phyloP scores from a whole-genome alignment of 768 basidiomycete genomes.

The Rhizopogon roseolus region DNA sequence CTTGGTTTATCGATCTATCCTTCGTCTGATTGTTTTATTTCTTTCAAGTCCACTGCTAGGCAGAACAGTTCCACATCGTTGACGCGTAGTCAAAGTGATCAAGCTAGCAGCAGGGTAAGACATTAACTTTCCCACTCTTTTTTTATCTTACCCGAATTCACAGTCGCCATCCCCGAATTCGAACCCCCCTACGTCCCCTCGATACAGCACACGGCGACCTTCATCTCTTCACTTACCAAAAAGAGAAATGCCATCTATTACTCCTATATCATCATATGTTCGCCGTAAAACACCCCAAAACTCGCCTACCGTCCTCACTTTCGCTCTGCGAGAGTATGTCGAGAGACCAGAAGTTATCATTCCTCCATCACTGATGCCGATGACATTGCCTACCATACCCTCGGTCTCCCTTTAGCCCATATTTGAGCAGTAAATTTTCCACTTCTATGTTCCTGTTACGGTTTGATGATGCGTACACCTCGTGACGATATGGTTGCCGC shows the following conservation, averaged over 20 bases:
- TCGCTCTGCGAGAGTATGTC: slow-evolving; percentile 34
- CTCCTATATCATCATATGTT: slow-evolving; percentile 76
- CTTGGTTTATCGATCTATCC: not conserved
- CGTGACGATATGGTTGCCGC: slow-evolving; percentile 1
- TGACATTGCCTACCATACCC: slow-evolving; percentile 65
- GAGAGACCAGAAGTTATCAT: slow-evolving; percentile 26
- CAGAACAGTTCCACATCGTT: slow-evolving; percentile 44
- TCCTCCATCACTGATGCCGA: slow-evolving; percentile 29
- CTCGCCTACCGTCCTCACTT: slow-evolving; percentile 66
- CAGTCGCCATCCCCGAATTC: slow-evolving; percentile 32
- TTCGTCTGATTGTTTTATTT: not conserved
- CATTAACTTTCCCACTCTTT: slow-evolving; percentile 23
- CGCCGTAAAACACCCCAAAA: slow-evolving; percentile 75
- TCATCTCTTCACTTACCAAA: slow-evolving; percentile 42
- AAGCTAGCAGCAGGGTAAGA: slow-evolving; percentile 27
- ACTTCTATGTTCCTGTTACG: not conserved
- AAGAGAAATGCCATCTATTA: slow-evolving; percentile 57
- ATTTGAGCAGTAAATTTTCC: not conserved
- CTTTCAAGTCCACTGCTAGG: slow-evolving; percentile 29
- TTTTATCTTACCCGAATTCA: slow-evolving; percentile 26
- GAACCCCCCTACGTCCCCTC: slow-evolving; percentile 35
- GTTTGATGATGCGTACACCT: not conserved
- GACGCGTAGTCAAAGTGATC: slow-evolving; percentile 14
- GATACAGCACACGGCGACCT: slow-evolving; percentile 32
- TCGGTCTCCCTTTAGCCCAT: slow-evolving; percentile 15